These are phyloP conservation scores for Melanomma pulvis-pyrius DNA, from an alignment of 495 filamentous ascomycete species.

Conservation along the genomic window DNA sequence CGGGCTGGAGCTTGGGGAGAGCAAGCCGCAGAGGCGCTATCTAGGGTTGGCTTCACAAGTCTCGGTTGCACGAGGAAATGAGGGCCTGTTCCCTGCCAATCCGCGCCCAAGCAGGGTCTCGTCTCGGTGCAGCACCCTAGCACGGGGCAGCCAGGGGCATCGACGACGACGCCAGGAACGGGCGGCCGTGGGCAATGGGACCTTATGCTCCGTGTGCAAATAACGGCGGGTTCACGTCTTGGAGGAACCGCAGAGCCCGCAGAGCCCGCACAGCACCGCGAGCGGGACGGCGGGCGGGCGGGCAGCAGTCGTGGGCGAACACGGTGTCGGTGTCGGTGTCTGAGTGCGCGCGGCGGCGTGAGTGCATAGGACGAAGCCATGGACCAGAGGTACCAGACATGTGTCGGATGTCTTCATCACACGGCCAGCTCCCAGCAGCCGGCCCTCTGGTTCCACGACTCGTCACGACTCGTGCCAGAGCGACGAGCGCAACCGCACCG, in stretches of 20 bases:
- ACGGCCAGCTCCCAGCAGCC: slow-evolving; percentile 25
- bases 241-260: slow-evolving; percentile 4
- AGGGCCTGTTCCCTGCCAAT: slow-evolving; percentile 37
- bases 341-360: neutral
- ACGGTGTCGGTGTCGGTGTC: neutral
- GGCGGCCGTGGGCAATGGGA: slow-evolving; percentile 17
- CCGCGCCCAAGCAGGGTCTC: slow-evolving; percentile 26
- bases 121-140: slow-evolving; percentile 16
- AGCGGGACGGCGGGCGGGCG: slow-evolving; percentile 11
- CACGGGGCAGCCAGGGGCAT: slow-evolving; percentile 26
- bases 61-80: slow-evolving; percentile 36
- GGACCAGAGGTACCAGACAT: neutral
- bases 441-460: slow-evolving; percentile 30
- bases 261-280: no score
- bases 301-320: neutral
- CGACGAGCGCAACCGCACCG: neutral
- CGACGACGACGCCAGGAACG: slow-evolving; percentile 24
- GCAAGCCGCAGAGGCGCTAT: slow-evolving; percentile 31
- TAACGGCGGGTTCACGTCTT: slow-evolving; percentile 23
- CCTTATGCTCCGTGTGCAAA: slow-evolving; percentile 30
- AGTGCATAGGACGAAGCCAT: neutral
- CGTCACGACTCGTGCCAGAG: slow-evolving; percentile 29
- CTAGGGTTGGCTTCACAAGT: slow-evolving; percentile 30
- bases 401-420: neutral
- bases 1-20: slow-evolving; percentile 34